A percentile compares a stretch with the other conserved stretches of the same genome.
Evolutionary conservation across 495 filamentous ascomycete species (phyloP).

Genomic region (Zalerion maritima): DNA sequence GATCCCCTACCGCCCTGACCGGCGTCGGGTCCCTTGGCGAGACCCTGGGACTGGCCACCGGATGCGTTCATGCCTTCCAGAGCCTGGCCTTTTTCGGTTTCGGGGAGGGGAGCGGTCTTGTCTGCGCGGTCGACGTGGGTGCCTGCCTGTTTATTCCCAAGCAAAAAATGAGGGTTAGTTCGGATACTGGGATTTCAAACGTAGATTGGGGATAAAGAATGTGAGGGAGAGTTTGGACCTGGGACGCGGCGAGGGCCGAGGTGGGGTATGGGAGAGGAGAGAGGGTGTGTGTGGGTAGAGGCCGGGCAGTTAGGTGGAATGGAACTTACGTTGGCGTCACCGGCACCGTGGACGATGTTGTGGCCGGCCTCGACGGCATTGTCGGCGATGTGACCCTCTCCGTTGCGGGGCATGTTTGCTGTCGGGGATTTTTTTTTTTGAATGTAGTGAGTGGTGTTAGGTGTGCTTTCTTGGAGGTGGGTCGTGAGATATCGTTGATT

Average conservation of each 20-base stretch:
- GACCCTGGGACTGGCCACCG: conserved; percentile 18
- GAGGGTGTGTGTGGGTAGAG: no score
- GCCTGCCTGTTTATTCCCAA: conserved; percentile 4
- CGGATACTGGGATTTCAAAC: no score
- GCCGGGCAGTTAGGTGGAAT: neutral
- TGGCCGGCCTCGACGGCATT: conserved; percentile 19
- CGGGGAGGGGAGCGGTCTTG: conserved; percentile 24
- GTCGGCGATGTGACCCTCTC: conserved; percentile 21
- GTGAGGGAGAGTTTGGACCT: no score
- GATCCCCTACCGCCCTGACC: conserved; percentile 13
- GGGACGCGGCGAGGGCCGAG: no score
- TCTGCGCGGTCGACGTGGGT: conserved; percentile 19
- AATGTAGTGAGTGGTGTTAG: no score
- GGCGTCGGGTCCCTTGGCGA: conserved; percentile 11
- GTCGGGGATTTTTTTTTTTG: no score
- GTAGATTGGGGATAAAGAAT: no score
- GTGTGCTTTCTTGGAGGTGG: no score
- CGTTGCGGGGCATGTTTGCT: conserved; percentile 23
- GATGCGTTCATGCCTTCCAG: conserved; percentile 16
- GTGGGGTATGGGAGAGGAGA: no score
- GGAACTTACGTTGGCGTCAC: conserved; percentile 11
- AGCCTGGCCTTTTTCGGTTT: conserved; percentile 19
- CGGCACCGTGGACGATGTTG: conserved; percentile 25
- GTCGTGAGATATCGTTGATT: no score
- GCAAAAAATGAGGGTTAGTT: neutral